Base-by-base conservation (phyloP, 2,329 filamentous ascomycete species). In the Clonostachys solani region DNA sequence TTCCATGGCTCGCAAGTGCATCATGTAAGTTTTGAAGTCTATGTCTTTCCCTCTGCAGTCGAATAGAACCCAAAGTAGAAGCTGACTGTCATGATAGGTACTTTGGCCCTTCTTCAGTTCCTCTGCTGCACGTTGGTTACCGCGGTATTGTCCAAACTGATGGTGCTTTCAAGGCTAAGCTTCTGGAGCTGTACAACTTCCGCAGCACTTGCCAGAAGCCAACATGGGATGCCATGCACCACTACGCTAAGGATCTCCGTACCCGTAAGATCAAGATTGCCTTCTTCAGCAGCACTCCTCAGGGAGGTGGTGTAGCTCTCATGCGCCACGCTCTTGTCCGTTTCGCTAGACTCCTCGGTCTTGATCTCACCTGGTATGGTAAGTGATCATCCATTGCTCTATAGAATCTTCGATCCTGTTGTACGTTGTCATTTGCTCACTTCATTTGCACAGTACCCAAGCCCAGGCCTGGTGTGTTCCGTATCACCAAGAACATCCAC, bases 401-500 rank as follows among this genome's bases (percentile, higher is more conserved):
- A 13, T 15, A n/a, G n/a, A 13, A 6, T 19, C 23, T 29, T 29
- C 9, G 36, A 34, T 33, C 9, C 18, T 42, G 13, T n/a, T 46
- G 12, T 40, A 18, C 6, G 2, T n/a, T 19, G 37, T 12, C 36
- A 7, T 17, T 40, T 34, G 3, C 33, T 40, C n/a, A 42, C 19
- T 35, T 29, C 23, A 29, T 29, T 12, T 29, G 15, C 19, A 33
- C 23, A 76, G 88, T 92, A 2, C 89, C 89, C 7, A 90, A 89
- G 62, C 87, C 89, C 18, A 83, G 86, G 44, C 87, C 87, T 4
- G 84, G 86, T 15, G 83, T 92, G 12, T 94, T 94, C 66, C 78
- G 87, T 44, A 86, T 89, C 64, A 94, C 89, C 54, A 94, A 94
- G 69, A 91, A 86, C 54, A 87, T 91, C 56, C 89, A 94, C 78